Evolutionary conservation across 306 rosid species (phyloP), one percentile per base, ranked within the genome.

Genomic region (Glycine latifolia): DNA sequence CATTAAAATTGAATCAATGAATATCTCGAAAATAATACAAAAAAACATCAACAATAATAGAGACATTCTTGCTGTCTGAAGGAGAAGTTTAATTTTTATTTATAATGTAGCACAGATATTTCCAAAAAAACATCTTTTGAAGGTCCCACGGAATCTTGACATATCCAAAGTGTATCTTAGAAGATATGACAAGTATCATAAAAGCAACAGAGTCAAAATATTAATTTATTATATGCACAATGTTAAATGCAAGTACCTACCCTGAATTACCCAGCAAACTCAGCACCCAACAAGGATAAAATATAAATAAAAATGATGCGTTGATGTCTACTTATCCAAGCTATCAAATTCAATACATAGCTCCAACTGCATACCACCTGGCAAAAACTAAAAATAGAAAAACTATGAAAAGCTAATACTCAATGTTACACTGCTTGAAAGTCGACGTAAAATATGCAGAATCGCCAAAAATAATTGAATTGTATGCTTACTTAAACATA

Each of bases 341-440:
- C 31, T 52, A 71, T 71, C 76, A 33, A 50, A 50, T 71, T 71
- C 31, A 52, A 53, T 5, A 69, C 13, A 68, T 14, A 76, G 49
- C 62, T 49, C 35, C 39, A 49, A 74, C 73, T 66, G 59, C 82
- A 37, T 48, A 49, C 13, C 35, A 48, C 73, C n/a, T 6, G 63
- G 16, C 41, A 80, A 80, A 80, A 71, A 2, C 13, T 12, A 71
- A 60, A 61, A 33, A 35, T 49, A 71, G 65, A 80, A 60, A 46
- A 71, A 11, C 17, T 14, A 60, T 59, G 54, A 60, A 80, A 71
- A 11, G 54, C 43, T 71, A 13, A 55, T 17, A 43, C 39, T 41
- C 54, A 39, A 6, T 41, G 37, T 39, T 55, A 68, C 49, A 11
- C 16, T n/a, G 69, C 61, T 79, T 37, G 53, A 79, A 79, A 67